phyloP scores from a whole-genome alignment of 495 filamentous ascomycete genomes.

The Cetradonia linearis region DNA sequence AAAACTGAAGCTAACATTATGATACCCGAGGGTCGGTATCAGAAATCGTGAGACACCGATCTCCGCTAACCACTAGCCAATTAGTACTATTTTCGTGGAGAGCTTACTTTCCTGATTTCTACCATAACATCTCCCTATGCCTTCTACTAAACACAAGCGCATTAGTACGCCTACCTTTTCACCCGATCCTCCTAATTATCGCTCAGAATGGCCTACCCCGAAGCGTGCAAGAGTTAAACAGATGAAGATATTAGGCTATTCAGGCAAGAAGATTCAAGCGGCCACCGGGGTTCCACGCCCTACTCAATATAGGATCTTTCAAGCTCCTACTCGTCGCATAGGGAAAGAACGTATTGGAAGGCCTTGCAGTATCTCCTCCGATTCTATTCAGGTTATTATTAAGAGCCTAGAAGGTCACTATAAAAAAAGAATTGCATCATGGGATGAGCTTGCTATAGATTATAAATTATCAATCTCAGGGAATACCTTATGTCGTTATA shows the following conservation, averaged over 20 bases:
- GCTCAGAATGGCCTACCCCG: constrained; percentile 4
- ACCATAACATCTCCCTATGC: too few species aligned
- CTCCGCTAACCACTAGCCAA: too few species aligned
- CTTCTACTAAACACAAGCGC: too few species aligned
- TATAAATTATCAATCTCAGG: too few species aligned
- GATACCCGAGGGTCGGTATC: too few species aligned
- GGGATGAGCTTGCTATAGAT: neutral
- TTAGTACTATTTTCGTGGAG: too few species aligned
- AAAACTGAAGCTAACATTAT: neutral
- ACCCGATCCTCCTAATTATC: too few species aligned
- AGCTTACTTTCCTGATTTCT: too few species aligned
- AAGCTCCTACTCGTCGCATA: neutral
- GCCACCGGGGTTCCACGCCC: neutral
- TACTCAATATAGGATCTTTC: neutral
- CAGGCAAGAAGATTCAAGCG: neutral
- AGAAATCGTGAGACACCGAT: too few species aligned
- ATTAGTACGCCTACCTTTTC: too few species aligned
- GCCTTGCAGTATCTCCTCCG: neutral
- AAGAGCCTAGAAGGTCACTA: neutral
- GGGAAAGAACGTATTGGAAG: neutral
- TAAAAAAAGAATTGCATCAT: neutral
- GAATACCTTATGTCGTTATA: neutral
- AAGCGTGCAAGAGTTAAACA: neutral
- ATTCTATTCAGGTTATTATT: neutral
- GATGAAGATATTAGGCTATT: neutral